These are phyloP conservation scores for Chytridiales sp. DNA, from an alignment of 371 early-diverging fungal genomes.

Conservation along the genomic window DNA sequence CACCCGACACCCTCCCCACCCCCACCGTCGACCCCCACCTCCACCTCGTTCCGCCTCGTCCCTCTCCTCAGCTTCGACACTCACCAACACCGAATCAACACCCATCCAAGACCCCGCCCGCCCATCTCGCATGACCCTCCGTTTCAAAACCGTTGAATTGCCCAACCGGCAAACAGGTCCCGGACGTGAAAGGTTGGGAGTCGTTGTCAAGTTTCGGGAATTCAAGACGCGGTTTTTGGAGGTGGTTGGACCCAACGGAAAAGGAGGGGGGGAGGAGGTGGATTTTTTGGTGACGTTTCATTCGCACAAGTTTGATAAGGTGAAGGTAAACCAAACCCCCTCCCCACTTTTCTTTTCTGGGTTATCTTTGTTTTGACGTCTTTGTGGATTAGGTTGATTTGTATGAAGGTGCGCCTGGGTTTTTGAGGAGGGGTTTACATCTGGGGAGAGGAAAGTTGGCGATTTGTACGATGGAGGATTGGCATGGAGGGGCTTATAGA, in stretches of 20 bases:
- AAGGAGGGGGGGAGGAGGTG: not conserved
- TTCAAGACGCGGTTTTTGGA: not conserved
- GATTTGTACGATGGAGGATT: conserved; percentile 14
- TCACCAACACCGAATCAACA: no score
- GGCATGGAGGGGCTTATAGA: conserved; percentile 19
- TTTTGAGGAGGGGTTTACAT: not conserved
- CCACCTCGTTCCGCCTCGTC: no score
- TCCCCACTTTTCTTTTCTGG: not conserved
- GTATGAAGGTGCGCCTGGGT: not conserved
- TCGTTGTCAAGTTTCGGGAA: not conserved
- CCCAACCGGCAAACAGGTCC: not conserved
- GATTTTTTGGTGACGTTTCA: conserved; percentile 23
- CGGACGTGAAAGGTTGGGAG: not conserved
- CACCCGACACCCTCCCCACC: no score
- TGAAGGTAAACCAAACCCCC: conserved; percentile 15
- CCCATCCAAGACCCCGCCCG: conserved; percentile 13
- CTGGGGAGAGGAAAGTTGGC: conserved; percentile 9
- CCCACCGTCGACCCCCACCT: no score
- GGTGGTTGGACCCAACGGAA: not conserved
- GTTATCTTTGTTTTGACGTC: not conserved
- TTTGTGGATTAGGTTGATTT: conserved; percentile 8
- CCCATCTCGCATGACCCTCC: conserved; percentile 11
- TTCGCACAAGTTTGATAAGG: conserved; percentile 14
- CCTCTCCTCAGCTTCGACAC: no score
- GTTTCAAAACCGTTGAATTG: not conserved